Evolutionary conservation across 306 rosid genomes (phyloP), one percentile per base, ranked within the genome.

Genomic region (Cicer yamashitae): DNA sequence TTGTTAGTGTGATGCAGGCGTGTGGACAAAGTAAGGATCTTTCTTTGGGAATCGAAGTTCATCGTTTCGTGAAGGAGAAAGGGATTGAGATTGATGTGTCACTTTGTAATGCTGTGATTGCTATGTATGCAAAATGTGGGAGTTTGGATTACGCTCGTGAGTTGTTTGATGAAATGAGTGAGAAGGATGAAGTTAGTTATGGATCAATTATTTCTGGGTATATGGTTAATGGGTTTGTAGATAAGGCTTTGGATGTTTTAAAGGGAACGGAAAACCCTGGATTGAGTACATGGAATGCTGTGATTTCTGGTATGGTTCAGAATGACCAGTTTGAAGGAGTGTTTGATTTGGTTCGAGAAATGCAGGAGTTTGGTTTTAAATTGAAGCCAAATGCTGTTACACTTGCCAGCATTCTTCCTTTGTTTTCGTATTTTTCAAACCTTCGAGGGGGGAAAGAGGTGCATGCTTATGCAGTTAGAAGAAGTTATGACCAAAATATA

Each of bases 11-110:
- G 59, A 79, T 92, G 88, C 99, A 92, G 82, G 93, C 98, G 2
- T 90, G 99, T 89, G 91, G 93, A 10, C 96, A 94, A 79, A 90
- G 92, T 0, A 85, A 74, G 37, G 96, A 94, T 85, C 93, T 92
- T 52, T 22, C 61, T 13, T 82, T 84, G 0, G 96, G 99, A 38
- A 80, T 87, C 79, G 90, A 92, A 56, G 92, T 90, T 81, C 96
- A 89, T 65, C 70, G 48, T 48, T 76, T 79, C 2, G 48, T 87
- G 34, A 84, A 74, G 25, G 93, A 89, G 71, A 85, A 14, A 51
- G 79, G 53, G 30, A 80, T 94, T 57, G 77, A 83, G 82, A 60
- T 83, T 71, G 96, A 90, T 78, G 41, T 88, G 61, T 70, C 81
- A 20, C 85, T 92, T 57, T 84, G 83, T 13, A 94, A 92, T 81